Percentiles rank a stretch among this genome's conserved stretches.
phyloP scores from a whole-genome alignment of 495 filamentous ascomycete species.

The Durotheca rogersii region DNA sequence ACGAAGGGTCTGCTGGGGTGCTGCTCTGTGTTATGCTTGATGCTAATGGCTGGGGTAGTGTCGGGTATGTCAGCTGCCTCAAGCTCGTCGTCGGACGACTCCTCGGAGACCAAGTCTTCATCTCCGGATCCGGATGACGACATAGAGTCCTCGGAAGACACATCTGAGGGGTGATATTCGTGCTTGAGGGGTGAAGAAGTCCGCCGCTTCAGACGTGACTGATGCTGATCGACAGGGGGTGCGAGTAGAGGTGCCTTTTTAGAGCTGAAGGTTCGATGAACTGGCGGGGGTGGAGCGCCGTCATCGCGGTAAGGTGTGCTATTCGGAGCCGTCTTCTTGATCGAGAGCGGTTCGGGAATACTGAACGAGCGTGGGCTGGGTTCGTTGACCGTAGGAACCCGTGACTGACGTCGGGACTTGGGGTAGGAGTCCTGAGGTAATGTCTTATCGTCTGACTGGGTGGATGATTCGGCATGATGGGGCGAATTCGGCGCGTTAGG shows the following conservation, averaged over 20 bases:
- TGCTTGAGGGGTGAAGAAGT: slow-evolving; percentile 96
- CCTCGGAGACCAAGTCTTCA: slow-evolving; percentile 46
- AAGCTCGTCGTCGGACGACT: slow-evolving; percentile 52
- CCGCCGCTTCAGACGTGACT: slow-evolving; percentile 58
- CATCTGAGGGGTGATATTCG: slow-evolving; percentile 92
- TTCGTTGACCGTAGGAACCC: slow-evolving; percentile 7
- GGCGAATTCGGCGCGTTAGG: slow-evolving; percentile 27
- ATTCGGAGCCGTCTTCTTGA: slow-evolving; percentile 47
- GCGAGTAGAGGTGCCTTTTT: slow-evolving; percentile 47
- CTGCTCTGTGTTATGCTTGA: slow-evolving; percentile 37
- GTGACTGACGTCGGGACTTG: slow-evolving; percentile 12
- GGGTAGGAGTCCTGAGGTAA: slow-evolving; percentile 32
- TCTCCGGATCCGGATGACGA: slow-evolving; percentile 48
- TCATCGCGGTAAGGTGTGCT: slow-evolving; percentile 42
- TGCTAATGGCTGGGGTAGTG: slow-evolving; percentile 51
- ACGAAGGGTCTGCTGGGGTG: slow-evolving; percentile 32
- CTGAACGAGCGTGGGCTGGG: slow-evolving; percentile 6
- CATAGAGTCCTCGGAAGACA: slow-evolving; percentile 48
- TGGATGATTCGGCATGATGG: slow-evolving; percentile 13
- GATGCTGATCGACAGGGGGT: slow-evolving; percentile 50
- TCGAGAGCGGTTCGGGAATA: slow-evolving; percentile 40
- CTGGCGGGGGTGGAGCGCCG: slow-evolving; percentile 52
- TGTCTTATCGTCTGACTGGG: slow-evolving; percentile 31
- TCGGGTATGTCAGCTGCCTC: slow-evolving; percentile 54
- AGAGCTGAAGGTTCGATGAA: slow-evolving; percentile 48